Percentiles rank a stretch among this genome's conserved stretches.
Conservation (phyloP, 306 rosid genomes). For the Cyclanthera cordifolia region DNA sequence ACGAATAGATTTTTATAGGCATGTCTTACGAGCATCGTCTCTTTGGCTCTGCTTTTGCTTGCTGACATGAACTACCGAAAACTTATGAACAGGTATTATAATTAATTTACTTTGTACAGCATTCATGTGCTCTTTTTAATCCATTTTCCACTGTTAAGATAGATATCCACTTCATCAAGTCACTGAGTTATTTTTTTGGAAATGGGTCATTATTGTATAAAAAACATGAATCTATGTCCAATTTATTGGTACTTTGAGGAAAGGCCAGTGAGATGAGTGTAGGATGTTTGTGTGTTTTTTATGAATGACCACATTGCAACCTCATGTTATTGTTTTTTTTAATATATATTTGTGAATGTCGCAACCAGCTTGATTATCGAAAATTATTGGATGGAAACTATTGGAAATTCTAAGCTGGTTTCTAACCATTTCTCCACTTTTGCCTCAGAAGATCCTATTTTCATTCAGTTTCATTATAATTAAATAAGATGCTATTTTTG, state of each 20-base stretch:
- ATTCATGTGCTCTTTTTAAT: neutral
- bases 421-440: neutral
- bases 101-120: neutral
- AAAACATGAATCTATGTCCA: neutral
- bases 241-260: neutral
- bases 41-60: neutral
- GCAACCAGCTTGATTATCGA: no score
- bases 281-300: neutral
- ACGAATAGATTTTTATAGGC: slow-evolving; percentile 10
- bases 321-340: no score
- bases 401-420: neutral
- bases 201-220: neutral
- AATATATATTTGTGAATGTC: no score
- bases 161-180: neutral
- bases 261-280: neutral
- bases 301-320: neutral
- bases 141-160: neutral
- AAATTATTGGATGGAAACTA: neutral
- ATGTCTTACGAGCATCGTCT: neutral
- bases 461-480: neutral
- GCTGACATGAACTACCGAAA: neutral
- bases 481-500: neutral
- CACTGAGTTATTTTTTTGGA: neutral
- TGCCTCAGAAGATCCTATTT: neutral
- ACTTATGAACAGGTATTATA: neutral